These are phyloP conservation scores for Talaromyces sp. DNA, from an alignment of 2,329 filamentous ascomycete genomes.

Conservation along the genomic window DNA sequence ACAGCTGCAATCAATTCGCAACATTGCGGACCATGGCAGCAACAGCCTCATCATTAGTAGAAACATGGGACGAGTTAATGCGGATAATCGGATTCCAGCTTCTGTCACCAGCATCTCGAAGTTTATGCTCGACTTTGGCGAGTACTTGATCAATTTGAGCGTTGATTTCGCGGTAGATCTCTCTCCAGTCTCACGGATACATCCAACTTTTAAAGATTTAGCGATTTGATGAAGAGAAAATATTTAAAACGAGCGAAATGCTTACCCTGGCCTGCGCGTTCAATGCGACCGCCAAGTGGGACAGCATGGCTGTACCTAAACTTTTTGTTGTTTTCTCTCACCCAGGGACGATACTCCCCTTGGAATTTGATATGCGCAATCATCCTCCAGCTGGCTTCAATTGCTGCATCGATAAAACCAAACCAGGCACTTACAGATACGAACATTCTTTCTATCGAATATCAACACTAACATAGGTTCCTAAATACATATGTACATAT, in stretches of 20 bases:
- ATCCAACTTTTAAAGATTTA: constrained; percentile 26
- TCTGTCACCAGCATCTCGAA: constrained; percentile 52
- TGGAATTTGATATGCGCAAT: too few species aligned
- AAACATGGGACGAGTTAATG: not conserved
- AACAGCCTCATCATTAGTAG: not conserved
- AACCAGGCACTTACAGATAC: not conserved
- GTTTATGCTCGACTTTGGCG: constrained; percentile 52
- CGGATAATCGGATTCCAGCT: not conserved
- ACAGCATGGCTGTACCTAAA: constrained; percentile 18
- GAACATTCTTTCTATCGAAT: too few species aligned
- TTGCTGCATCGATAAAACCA: too few species aligned
- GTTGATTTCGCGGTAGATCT: constrained; percentile 36
- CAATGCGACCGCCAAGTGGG: constrained; percentile 13
- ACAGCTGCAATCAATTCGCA: not conserved
- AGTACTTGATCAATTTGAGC: constrained; percentile 55
- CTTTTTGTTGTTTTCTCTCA: not conserved
- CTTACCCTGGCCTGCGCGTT: constrained; percentile 44
- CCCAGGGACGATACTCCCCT: too few species aligned
- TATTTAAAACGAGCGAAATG: not conserved
- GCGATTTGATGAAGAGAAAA: not conserved
- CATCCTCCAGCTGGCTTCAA: too few species aligned
- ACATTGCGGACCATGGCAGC: constrained; percentile 49
- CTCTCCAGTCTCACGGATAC: constrained; percentile 21
- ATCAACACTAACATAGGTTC: not conserved
- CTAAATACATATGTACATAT: not conserved